Base-by-base conservation (phyloP, 164 flowering plant species). In the Malania oleifera region DNA sequence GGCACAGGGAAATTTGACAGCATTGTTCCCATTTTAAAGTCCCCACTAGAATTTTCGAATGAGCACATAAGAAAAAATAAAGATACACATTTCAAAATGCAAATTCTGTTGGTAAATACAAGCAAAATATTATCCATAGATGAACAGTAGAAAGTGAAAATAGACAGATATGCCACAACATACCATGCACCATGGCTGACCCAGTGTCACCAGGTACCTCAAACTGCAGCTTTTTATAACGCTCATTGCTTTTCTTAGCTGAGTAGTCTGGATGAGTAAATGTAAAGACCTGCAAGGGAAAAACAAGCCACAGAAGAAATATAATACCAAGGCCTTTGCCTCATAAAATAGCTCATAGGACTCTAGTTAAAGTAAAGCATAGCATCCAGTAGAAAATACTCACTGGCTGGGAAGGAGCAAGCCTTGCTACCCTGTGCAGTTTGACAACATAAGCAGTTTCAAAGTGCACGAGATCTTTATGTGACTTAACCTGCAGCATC, bases 361-460 rank as follows among this genome's bases (percentile, higher is more conserved):
- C 9, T 20, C 20, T 1, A 17, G 52, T 48, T 22, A 10, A 20
- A 19, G 41, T 22, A 29, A 37, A 43, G 18, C 11, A 58, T 45
- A 31, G 31, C 31, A 37, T 38, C 35, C 51, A 62, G 9, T 5
- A 29, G 1, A 31, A 37, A 37, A 29, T 60, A 71, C 95, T 78
- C 54, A 93, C 99, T 34, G 97, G 89, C 64, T 86, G 84, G 15
- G 89, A 63, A 66, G 91, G 91, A 61, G 96, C 82, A 65, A 95
- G 93, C 73, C 78, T 83, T 43, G 97, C 96, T 18, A 88, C 73
- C 56, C 76, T 86, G 64, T 95, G 99, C 67, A 95, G 63, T 70
- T 95, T 95, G 65, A 95, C 99, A 62, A 95, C 99, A 72, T 95
- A 95, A 26, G 97, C 96, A 71, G 99, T 95, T 84, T 95, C 99